Evolutionary conservation across 148 eudicot genomes (phyloP), one percentile per base, ranked within the genome.

Genomic region (Fallopia convolvulus): DNA sequence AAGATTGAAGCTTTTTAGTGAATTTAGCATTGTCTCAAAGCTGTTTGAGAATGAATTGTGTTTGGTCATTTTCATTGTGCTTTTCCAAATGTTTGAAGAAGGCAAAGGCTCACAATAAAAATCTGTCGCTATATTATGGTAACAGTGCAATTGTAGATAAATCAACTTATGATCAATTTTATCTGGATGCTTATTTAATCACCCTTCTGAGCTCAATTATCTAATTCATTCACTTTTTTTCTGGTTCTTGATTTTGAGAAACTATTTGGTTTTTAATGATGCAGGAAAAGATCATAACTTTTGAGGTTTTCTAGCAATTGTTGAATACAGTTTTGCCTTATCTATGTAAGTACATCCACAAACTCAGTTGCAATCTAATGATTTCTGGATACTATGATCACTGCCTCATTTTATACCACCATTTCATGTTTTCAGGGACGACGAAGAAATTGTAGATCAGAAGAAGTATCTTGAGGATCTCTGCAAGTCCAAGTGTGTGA

Each of bases 401-500:
- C 50, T 75, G 41, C 56, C 30, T 75, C 32, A 36, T 14, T 6
- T 2, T 36, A 68, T 36, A 21, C 20, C n/a, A 5, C 68, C 30
- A 26, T 74, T 74, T 39, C 26, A 4, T 50, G 18, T 56, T 78
- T 9, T 74, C 70, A 80, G 83, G 83, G 83, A 75, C 26, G 77
- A 82, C 33, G 84, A 82, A 21, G 84, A 82, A 50, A 49, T 77
- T 63, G 71, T 63, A 61, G 84, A 79, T 76, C 84, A 70, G 23
- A 82, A 82, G 77, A 82, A 76, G 71, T 58, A 58, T 63, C 70
- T 79, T 32, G 82, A 82, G 55, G 84, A 82, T 17, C 21, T 40
- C 23, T 82, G 84, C 84, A 72, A 72, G 79, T 70, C 84, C 11
- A 79, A 76, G 70, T 82, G 84, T 76, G 81, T 72, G 39, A 82